Conservation (phyloP, 768 basidiomycete species). For the Kwoniella bestiolae region DNA sequence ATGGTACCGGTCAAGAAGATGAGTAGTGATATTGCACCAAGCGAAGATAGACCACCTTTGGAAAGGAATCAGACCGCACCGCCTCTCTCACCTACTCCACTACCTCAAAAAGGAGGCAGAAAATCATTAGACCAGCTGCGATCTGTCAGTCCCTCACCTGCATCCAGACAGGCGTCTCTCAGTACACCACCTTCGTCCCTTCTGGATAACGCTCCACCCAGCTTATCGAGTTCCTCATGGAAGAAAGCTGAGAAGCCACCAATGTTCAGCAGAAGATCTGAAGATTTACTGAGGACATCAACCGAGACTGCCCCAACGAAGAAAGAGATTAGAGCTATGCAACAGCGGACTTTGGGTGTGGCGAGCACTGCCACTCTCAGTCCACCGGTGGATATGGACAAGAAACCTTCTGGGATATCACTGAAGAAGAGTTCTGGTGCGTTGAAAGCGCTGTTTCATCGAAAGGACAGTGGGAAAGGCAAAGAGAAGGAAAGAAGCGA, state of each 20-base stretch:
- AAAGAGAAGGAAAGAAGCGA: slow-evolving; percentile 42
- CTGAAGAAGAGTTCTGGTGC: slow-evolving; percentile 53
- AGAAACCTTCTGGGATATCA: slow-evolving; percentile 45
- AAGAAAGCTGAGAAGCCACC: slow-evolving; percentile 23
- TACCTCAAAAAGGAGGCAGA: slow-evolving; percentile 8
- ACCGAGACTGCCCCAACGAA: slow-evolving; percentile 18
- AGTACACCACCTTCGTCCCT: slow-evolving; percentile 34
- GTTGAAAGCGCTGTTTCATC: slow-evolving; percentile 50
- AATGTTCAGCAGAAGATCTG: slow-evolving; percentile 33
- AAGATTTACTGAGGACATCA: slow-evolving; percentile 35
- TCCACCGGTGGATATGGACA: slow-evolving; percentile 17
- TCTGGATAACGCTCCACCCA: slow-evolving; percentile 16
- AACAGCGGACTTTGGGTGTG: slow-evolving; percentile 34
- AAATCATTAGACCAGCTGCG: slow-evolving; percentile 43
- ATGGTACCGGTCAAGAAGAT: slow-evolving; percentile 43
- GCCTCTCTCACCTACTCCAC: slow-evolving; percentile 26
- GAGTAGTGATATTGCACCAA: slow-evolving; percentile 10
- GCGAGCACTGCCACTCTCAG: slow-evolving; percentile 20
- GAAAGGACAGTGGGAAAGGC: slow-evolving; percentile 43
- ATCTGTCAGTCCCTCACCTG: slow-evolving; percentile 28
- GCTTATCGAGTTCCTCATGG: not conserved
- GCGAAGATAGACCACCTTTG: slow-evolving; percentile 35
- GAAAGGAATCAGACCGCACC: slow-evolving; percentile 42
- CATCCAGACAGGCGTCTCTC: slow-evolving; percentile 28
- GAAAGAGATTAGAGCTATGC: slow-evolving; percentile 36